These are phyloP conservation scores for Aspergillus arachidicola DNA, from an alignment of 2,329 filamentous ascomycete genomes.

Conservation along the genomic window DNA sequence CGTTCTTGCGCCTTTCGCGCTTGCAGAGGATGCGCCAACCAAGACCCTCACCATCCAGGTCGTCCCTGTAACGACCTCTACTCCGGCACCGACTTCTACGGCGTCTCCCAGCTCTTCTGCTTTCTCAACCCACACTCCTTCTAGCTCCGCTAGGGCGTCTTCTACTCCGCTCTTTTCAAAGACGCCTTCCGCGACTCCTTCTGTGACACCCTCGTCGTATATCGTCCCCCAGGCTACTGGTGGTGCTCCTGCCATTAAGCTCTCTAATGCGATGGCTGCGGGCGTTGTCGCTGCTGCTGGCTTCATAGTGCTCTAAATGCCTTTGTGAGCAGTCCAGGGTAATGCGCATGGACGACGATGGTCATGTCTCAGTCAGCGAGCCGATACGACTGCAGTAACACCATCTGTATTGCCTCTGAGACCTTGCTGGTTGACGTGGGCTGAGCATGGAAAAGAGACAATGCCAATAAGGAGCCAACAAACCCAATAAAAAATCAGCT, in stretches of 20 bases:
- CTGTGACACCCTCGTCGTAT: conserved; percentile 16
- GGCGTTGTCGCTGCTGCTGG: conserved; percentile 37
- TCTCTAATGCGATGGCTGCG: conserved; percentile 31
- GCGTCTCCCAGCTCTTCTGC: conserved; percentile 16
- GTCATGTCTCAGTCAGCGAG: not conserved
- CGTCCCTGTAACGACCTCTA: conserved; percentile 18
- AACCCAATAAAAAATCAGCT: not conserved
- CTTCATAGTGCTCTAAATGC: conserved; percentile 35
- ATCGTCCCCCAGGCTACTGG: conserved; percentile 20
- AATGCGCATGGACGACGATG: not conserved
- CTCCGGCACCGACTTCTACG: conserved; percentile 14
- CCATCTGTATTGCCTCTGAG: not conserved
- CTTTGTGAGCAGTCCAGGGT: not conserved
- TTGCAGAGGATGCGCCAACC: conserved; percentile 29
- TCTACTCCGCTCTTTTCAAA: conserved; percentile 11
- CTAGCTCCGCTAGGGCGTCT: conserved; percentile 16
- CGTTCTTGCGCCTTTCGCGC: conserved; percentile 31
- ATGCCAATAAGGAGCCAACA: not conserved
- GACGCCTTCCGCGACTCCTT: conserved; percentile 2
- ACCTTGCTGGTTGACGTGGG: not conserved
- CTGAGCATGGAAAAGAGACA: not conserved
- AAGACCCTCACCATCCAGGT: conserved; percentile 33
- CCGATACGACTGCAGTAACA: not conserved
- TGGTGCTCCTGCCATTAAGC: conserved; percentile 24
- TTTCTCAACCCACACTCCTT: conserved; percentile 12